Evolutionary conservation across 768 basidiomycete genomes (phyloP).

Genomic region (Suillus luteus): DNA sequence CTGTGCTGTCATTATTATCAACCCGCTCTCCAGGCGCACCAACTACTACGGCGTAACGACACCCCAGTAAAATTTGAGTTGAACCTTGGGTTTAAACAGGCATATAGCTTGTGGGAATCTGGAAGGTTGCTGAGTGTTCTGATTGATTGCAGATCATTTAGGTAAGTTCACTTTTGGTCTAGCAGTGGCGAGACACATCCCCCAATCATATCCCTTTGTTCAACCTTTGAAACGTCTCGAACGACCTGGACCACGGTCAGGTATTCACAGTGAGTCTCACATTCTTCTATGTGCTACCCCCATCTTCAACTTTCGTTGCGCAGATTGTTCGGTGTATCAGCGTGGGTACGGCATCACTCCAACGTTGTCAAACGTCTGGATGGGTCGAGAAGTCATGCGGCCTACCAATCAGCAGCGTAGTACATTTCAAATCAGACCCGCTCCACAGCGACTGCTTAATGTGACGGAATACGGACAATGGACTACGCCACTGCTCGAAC

Average conservation of each 20-base stretch:
- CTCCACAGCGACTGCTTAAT: not conserved
- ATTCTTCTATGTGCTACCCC: not conserved
- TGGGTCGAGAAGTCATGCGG: not conserved
- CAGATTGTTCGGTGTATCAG: not conserved
- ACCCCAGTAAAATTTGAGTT: not conserved
- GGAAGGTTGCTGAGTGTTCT: not conserved
- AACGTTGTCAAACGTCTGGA: not conserved
- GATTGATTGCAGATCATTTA: conserved; percentile 3
- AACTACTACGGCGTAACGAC: not conserved
- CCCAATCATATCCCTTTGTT: not conserved
- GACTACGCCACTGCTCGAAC: not conserved
- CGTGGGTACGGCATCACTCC: not conserved
- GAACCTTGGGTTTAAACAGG: not conserved
- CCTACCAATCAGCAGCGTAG: not conserved
- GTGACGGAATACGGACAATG: not conserved
- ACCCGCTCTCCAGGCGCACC: conserved; percentile 5
- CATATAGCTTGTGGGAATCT: not conserved
- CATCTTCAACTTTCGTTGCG: not conserved
- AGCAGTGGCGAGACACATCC: not conserved
- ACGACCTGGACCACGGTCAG: not conserved
- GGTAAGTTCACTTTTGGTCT: not conserved
- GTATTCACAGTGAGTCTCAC: too few species aligned
- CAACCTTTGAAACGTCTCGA: not conserved
- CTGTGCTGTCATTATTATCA: not conserved
- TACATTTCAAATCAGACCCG: not conserved